These are phyloP conservation scores for Falciphora oryzae DNA, from an alignment of 2,329 filamentous ascomycete species.

Conservation along the genomic window DNA sequence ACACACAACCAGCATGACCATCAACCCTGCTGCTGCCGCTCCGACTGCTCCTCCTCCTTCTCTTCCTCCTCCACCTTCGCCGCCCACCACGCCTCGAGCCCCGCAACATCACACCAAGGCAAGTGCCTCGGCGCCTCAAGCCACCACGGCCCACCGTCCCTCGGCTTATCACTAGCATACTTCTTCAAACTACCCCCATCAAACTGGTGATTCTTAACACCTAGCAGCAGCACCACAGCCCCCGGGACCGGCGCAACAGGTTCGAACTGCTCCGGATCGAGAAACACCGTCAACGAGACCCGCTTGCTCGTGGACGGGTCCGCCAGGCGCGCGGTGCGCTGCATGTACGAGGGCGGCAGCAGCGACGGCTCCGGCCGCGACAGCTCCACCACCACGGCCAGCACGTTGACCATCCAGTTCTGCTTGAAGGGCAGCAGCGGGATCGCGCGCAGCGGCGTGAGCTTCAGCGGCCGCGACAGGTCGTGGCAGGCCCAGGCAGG, in stretches of 20 bases:
- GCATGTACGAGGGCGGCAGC: slow-evolving; percentile 42
- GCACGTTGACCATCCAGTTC: slow-evolving; percentile 52
- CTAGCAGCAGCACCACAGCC: slow-evolving; percentile 44
- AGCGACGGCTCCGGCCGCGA: slow-evolving; percentile 42
- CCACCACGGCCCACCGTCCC: slow-evolving; percentile 39
- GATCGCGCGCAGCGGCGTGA: slow-evolving; percentile 44
- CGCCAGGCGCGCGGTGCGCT: slow-evolving; percentile 44
- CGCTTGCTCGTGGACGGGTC: slow-evolving; percentile 48
- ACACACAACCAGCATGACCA: neutral
- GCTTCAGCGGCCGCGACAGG: slow-evolving; percentile 38
- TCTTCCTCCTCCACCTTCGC: neutral
- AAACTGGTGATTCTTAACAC: slow-evolving; percentile 52
- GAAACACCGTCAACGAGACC: slow-evolving; percentile 48
- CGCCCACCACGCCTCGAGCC: slow-evolving; percentile 41
- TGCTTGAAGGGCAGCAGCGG: slow-evolving; percentile 49
- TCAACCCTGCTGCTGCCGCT: neutral
- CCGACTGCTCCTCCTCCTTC: neutral
- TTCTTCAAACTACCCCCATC: slow-evolving; percentile 41
- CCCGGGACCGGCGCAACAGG: slow-evolving; percentile 41
- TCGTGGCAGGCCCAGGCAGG: slow-evolving; percentile 37
- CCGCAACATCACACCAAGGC: slow-evolving; percentile 43
- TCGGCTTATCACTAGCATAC: slow-evolving; percentile 31
- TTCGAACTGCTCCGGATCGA: slow-evolving; percentile 43
- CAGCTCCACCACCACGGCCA: slow-evolving; percentile 43
- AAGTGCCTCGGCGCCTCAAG: slow-evolving; percentile 40